phyloP scores from a whole-genome alignment of 805 yeast species.

The Saccharomycopsis lassenensis region DNA sequence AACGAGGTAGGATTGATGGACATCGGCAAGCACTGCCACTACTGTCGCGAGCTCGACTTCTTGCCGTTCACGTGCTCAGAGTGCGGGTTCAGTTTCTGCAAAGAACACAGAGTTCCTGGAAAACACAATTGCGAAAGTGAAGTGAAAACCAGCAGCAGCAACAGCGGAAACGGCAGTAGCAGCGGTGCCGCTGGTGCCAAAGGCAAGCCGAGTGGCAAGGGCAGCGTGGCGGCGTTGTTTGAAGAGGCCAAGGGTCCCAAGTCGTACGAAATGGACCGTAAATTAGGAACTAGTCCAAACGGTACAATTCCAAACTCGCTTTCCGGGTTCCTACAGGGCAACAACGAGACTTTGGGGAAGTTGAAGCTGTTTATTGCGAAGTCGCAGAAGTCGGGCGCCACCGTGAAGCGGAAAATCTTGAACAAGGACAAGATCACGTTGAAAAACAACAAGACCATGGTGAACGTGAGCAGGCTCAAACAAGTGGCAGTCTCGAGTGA shows the following conservation, averaged over 20 bases:
- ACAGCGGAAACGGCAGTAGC: slow-evolving; percentile 6
- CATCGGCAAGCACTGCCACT: slow-evolving; percentile 45
- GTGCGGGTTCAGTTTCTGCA: slow-evolving; percentile 37
- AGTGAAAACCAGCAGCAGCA: neutral
- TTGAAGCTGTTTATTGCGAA: slow-evolving; percentile 19
- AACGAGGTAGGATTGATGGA: slow-evolving; percentile 37
- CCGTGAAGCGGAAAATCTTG: too few species aligned
- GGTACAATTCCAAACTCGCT: too few species aligned
- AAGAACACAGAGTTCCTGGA: slow-evolving; percentile 33
- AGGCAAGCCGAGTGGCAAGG: too few species aligned
- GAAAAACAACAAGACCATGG: too few species aligned
- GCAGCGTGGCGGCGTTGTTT: slow-evolving; percentile 35
- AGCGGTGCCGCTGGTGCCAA: too few species aligned
- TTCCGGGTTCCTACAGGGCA: neutral
- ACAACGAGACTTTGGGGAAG: slow-evolving; percentile 13
- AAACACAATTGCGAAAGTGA: slow-evolving; percentile 23
- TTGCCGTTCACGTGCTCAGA: slow-evolving; percentile 45
- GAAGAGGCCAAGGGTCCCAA: slow-evolving; percentile 30
- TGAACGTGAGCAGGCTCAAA: slow-evolving; percentile 31
- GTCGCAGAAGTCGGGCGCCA: slow-evolving; percentile 4
- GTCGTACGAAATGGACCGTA: slow-evolving; percentile 7
- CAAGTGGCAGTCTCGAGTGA: slow-evolving; percentile 42
- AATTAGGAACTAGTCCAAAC: neutral
- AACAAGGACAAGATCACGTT: too few species aligned
- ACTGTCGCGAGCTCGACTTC: slow-evolving; percentile 45